phyloP scores from a whole-genome alignment of 768 basidiomycete genomes.

The Pleurotus salmoneostramineus region DNA sequence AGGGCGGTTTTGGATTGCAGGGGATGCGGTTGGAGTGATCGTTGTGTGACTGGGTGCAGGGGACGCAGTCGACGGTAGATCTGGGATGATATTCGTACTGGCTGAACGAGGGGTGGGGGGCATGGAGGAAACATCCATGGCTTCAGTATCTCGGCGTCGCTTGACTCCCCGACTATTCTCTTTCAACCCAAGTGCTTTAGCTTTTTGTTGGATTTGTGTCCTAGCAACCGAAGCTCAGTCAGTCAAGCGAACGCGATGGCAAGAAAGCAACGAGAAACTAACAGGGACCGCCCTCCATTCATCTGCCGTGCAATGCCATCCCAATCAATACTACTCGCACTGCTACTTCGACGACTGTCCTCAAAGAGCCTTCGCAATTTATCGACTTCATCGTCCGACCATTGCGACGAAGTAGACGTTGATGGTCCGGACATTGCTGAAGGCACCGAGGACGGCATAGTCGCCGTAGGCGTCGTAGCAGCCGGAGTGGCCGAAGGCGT shows the following conservation, averaged over 20 bases:
- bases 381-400: constrained; percentile 78
- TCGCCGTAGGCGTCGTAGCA: constrained; percentile 20
- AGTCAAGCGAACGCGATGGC: neutral
- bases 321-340: constrained; percentile 71
- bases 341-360: constrained; percentile 46
- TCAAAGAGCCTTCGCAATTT: constrained; percentile 66
- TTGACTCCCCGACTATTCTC: constrained; percentile 65
- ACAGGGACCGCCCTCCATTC: constrained; percentile 75
- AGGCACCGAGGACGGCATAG: constrained; percentile 19
- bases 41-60: constrained; percentile 33
- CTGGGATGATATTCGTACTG: constrained; percentile 16
- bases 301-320: constrained; percentile 73
- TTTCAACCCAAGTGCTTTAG: constrained; percentile 73
- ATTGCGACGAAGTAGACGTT: constrained; percentile 58
- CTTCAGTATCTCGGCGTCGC: constrained; percentile 38
- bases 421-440: constrained; percentile 25
- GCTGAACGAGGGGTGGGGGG: constrained; percentile 28
- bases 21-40: constrained; percentile 48
- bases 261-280: constrained; percentile 11
- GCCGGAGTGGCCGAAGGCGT: constrained; percentile 20
- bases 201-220: constrained; percentile 82
- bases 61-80: constrained; percentile 16
- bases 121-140: constrained; percentile 25
- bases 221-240: constrained; percentile 29
- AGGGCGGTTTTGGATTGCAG: constrained; percentile 44